A percentile compares a stretch with the other conserved stretches of the same genome.
Conservation (phyloP, 768 basidiomycete species). For the Termitomyces sp. region DNA sequence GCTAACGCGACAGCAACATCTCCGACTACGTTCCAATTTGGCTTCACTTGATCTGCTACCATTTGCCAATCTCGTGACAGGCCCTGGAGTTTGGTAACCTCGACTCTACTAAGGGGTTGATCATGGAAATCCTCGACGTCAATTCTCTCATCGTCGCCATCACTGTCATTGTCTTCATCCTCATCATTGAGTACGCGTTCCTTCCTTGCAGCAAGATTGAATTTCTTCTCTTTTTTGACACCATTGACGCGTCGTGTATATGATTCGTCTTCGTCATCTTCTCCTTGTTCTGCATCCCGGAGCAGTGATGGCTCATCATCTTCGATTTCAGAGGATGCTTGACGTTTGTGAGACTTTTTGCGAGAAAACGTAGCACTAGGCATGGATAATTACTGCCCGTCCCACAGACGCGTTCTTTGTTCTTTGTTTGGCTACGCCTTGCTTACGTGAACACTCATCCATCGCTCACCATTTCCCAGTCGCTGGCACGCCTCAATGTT, state of each 20-base stretch:
- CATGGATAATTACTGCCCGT: slow-evolving; percentile 21
- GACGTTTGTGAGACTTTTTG: slow-evolving; percentile 32
- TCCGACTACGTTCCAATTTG: slow-evolving; percentile 38
- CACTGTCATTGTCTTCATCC: slow-evolving; percentile 24
- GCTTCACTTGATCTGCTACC: slow-evolving; percentile 44
- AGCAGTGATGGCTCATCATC: slow-evolving; percentile 37
- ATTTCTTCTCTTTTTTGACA: slow-evolving; percentile 30
- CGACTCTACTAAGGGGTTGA: slow-evolving; percentile 56
- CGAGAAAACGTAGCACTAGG: slow-evolving; percentile 35
- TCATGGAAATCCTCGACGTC: slow-evolving; percentile 58
- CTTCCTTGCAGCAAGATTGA: slow-evolving; percentile 11
- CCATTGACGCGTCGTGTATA: slow-evolving; percentile 17
- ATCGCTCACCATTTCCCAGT: no score
- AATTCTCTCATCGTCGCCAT: slow-evolving; percentile 45
- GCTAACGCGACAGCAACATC: slow-evolving; percentile 55
- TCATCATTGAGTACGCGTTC: slow-evolving; percentile 18
- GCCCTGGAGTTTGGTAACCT: slow-evolving; percentile 48
- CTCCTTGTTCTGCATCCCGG: slow-evolving; percentile 26
- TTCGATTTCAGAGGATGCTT: slow-evolving; percentile 57
- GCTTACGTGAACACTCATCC: not conserved
- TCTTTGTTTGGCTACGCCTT: slow-evolving; percentile 19
- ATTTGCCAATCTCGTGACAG: slow-evolving; percentile 58
- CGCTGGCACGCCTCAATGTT: slow-evolving; percentile 25
- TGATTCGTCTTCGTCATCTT: slow-evolving; percentile 40
- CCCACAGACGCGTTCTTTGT: slow-evolving; percentile 30